Conservation (phyloP, 228 moss, liverwort and hornwort species). For the Sphagnum fallax region DNA sequence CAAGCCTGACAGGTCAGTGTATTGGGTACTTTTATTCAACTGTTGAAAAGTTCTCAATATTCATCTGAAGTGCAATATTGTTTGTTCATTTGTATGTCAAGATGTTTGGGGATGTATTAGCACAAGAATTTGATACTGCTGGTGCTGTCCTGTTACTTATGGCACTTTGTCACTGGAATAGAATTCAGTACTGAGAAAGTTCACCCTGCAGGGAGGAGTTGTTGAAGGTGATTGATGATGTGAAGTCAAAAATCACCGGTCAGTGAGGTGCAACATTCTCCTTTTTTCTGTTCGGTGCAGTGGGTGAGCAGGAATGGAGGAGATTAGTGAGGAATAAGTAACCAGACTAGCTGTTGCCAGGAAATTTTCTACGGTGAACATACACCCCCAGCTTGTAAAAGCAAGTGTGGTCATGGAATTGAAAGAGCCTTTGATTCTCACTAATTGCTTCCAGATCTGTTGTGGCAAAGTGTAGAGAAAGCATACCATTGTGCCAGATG, state of each 20-base stretch:
- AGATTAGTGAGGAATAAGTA: no score
- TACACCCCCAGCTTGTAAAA: no score
- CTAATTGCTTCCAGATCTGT: no score
- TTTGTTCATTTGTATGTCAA: background rate
- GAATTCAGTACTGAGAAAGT: background rate
- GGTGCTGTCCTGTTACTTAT: background rate
- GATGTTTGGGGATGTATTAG: no score
- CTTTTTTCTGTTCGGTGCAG: constrained; percentile 12
- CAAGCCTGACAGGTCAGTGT: background rate
- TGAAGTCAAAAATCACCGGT: constrained; percentile 78
- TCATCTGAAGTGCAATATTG: background rate
- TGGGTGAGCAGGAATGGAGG: no score
- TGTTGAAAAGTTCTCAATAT: background rate
- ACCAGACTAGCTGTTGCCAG: no score
- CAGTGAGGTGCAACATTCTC: constrained; percentile 38
- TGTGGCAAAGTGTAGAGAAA: no score
- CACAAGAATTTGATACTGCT: background rate
- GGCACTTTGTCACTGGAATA: background rate
- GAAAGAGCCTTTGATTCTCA: no score
- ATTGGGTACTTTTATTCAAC: background rate
- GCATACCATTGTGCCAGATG: no score
- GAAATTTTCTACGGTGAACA: no score
- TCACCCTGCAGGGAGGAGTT: constrained; percentile 69
- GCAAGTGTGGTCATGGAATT: no score
- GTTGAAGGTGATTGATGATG: constrained; percentile 53